Base-by-base conservation (phyloP, 306 rosid genomes). In the Corylus avellana region DNA sequence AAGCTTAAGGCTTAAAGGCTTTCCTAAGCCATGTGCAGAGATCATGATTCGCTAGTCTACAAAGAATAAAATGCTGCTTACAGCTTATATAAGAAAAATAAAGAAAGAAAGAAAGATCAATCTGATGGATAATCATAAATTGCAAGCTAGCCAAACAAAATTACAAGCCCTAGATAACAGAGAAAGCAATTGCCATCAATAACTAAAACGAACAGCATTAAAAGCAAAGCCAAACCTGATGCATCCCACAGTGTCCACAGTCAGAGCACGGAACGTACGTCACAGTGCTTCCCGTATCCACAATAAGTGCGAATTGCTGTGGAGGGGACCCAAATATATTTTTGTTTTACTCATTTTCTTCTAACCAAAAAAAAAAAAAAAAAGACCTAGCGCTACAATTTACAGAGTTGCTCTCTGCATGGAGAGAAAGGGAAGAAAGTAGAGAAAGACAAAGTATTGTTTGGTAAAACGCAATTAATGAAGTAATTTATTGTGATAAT, bases 281-380 rank as follows among this genome's bases (percentile, higher is more conserved):
- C 39, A 95, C 99, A 55, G 98, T 90, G 84, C 99, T 95, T 63
- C 99, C 99, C 4, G 99, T 93, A 75, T 95, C 99, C 47, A 95
- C 99, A 78, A 95, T 95, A 11, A 95, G 96, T 42, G 97, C 90
- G 77, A 95, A 95, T 85, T 62, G 77, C 85, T 95, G 99, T 12
- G 98, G 98, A 42, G 98, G 99, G 75, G 97, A 90, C 51, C 99
- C 99, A 84, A 95, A n/a, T n/a, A n/a, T n/a, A n/a, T n/a, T n/a
- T n/a, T n/a, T n/a, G n/a, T n/a, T n/a, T n/a, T n/a, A n/a, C n/a
- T n/a, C n/a, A n/a, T n/a, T n/a, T n/a, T n/a, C n/a, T n/a, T n/a
- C n/a, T n/a, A n/a, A n/a, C n/a, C n/a, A n/a, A n/a, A n/a, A n/a
- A n/a, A n/a, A n/a, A n/a, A n/a, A n/a, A n/a, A n/a, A n/a, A n/a